A percentile compares a stretch with the other conserved stretches of the same genome.
Conservation (phyloP, 202 grass and related monocot species). For the Miscanthus sacchariflorus region DNA sequence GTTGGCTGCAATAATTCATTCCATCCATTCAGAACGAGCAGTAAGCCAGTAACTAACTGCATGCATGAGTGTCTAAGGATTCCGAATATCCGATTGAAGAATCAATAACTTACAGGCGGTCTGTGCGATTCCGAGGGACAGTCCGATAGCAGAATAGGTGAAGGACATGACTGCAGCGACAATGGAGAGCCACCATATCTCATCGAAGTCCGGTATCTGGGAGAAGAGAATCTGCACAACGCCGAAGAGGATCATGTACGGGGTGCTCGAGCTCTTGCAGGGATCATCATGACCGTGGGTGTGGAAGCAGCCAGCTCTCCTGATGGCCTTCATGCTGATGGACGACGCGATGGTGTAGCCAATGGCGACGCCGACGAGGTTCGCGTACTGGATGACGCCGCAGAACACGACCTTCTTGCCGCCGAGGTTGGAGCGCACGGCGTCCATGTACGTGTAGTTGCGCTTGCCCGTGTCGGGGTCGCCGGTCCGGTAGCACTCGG, state of each 20-base stretch:
- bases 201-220: constrained; percentile 85
- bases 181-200: constrained; percentile 90
- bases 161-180: constrained; percentile 73
- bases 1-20: constrained; percentile 50
- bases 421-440: constrained; percentile 61
- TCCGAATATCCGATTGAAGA: background rate
- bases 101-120: background rate
- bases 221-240: constrained; percentile 75
- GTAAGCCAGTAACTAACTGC: no score
- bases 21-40: background rate
- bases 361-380: constrained; percentile 88
- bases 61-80: no score
- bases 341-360: constrained; percentile 89
- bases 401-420: constrained; percentile 60
- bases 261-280: constrained; percentile 66
- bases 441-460: constrained; percentile 82
- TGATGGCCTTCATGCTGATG: constrained; percentile 88
- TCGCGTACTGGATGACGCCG: constrained; percentile 83
- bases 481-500: constrained; percentile 67
- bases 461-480: constrained; percentile 50
- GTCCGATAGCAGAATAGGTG: constrained; percentile 78
- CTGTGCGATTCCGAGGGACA: constrained; percentile 72
- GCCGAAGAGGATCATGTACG: constrained; percentile 89
- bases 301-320: constrained; percentile 79
- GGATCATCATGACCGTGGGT: constrained; percentile 61